These are phyloP conservation scores for Metschnikowia vanudenii DNA, from an alignment of 805 yeast species.

Conservation along the genomic window DNA sequence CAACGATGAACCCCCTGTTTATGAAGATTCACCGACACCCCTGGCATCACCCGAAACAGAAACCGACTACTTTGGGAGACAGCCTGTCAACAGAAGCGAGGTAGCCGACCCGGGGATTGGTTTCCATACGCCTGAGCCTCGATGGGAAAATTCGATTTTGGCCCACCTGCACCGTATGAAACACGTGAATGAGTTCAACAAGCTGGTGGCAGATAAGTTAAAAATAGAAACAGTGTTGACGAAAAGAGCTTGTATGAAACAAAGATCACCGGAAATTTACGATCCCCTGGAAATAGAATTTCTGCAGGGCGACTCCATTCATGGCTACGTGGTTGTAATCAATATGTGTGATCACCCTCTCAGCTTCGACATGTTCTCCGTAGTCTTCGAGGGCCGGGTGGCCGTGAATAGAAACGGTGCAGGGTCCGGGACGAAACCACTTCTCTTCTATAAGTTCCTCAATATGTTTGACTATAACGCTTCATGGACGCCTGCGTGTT, in stretches of 20 bases:
- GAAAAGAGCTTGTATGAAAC: constrained; percentile 16
- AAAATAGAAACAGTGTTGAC: constrained; percentile 23
- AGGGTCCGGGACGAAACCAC: constrained; percentile 21
- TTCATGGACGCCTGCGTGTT: constrained; percentile 30
- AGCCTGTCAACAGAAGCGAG: background rate
- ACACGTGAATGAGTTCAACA: constrained; percentile 19
- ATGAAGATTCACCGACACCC: constrained; percentile 28
- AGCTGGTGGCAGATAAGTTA: constrained; percentile 20
- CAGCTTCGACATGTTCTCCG: constrained; percentile 29
- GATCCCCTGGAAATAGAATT: constrained; percentile 27
- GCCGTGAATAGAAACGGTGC: constrained; percentile 22
- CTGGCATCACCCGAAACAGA: constrained; percentile 6
- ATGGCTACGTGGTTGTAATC: constrained; percentile 25
- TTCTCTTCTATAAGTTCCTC: constrained; percentile 28
- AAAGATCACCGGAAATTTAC: constrained; percentile 18
- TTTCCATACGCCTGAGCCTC: constrained; percentile 12
- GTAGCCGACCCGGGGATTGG: background rate
- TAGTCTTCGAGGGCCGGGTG: constrained; percentile 29
- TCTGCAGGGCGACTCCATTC: constrained; percentile 28
- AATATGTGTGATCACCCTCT: constrained; percentile 21
- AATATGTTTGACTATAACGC: constrained; percentile 33
- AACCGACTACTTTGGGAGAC: constrained; percentile 10
- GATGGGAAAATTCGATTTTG: constrained; percentile 36
- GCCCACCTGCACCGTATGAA: constrained; percentile 29
- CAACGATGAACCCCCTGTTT: constrained; percentile 34